phyloP scores from a whole-genome alignment of 2,329 filamentous ascomycete genomes.

The Apiospora rasikravindrae region DNA sequence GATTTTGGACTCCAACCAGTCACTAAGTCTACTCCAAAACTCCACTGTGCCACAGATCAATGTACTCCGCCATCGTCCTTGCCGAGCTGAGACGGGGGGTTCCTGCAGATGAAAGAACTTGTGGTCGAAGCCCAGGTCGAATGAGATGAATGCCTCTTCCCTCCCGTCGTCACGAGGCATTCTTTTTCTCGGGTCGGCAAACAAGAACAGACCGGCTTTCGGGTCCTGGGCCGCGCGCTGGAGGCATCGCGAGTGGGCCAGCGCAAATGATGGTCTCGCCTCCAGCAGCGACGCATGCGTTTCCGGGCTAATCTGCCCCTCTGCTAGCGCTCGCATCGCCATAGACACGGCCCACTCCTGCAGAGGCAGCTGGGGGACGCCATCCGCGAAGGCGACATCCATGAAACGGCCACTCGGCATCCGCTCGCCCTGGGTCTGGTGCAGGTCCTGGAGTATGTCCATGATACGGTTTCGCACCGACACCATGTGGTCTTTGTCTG shows the following conservation, averaged over 20 bases:
- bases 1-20: background rate
- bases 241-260: background rate
- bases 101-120: background rate
- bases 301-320: background rate
- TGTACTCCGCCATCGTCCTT: background rate
- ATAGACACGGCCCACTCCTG: background rate
- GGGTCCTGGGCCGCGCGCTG: background rate
- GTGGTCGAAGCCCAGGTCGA: background rate
- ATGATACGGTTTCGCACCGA: background rate
- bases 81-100: background rate
- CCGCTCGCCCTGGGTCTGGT: background rate
- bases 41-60: background rate
- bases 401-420: background rate
- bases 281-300: background rate
- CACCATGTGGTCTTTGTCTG: background rate
- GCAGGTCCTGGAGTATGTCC: background rate
- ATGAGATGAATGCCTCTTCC: background rate
- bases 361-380: background rate
- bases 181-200: conserved; percentile 4
- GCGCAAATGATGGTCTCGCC: background rate
- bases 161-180: background rate
- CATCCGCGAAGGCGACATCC: background rate
- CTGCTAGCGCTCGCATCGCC: background rate
- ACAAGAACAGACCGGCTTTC: background rate
- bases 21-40: background rate